Percentiles rank a stretch among this genome's conserved stretches.
Conservation (phyloP, 306 rosid species). For the Vigna angularis region DNA sequence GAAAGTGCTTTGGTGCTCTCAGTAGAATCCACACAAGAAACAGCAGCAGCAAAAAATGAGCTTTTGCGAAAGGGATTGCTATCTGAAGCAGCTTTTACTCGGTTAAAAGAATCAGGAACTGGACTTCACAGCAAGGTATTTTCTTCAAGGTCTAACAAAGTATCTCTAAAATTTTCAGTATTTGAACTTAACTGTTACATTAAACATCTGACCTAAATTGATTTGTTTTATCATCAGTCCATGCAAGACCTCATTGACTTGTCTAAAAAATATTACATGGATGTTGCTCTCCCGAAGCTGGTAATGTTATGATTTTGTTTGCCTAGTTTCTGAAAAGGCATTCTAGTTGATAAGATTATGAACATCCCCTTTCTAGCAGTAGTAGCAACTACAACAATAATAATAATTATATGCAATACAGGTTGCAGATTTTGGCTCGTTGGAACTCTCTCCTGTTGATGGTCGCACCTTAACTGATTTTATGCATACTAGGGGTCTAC, state of each 20-base stretch:
- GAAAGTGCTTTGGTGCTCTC: conserved; percentile 51
- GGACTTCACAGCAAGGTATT: conserved; percentile 90
- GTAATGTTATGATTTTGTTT: conserved; percentile 54
- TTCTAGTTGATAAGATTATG: conserved; percentile 38
- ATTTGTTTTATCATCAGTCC: conserved; percentile 61
- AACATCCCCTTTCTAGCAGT: conserved; percentile 41
- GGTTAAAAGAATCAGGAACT: conserved; percentile 77
- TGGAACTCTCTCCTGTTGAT: conserved; percentile 93
- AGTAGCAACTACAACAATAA: neutral
- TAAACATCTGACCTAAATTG: conserved; percentile 43
- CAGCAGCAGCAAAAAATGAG: conserved; percentile 66
- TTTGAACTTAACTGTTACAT: conserved; percentile 43
- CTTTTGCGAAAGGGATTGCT: conserved; percentile 64
- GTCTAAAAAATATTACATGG: conserved; percentile 79
- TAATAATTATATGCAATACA: conserved; percentile 51
- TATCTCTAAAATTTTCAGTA: conserved; percentile 14
- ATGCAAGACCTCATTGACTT: conserved; percentile 70
- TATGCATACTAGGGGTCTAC: conserved; percentile 93
- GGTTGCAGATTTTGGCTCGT: conserved; percentile 94
- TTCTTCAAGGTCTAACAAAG: conserved; percentile 32
- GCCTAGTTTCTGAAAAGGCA: conserved; percentile 33
- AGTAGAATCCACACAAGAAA: conserved; percentile 53
- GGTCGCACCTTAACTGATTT: conserved; percentile 89
- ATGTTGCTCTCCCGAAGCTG: conserved; percentile 90
- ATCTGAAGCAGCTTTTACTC: conserved; percentile 72